Base-by-base conservation (phyloP, 768 basidiomycete species). In the Russula vinacea region DNA sequence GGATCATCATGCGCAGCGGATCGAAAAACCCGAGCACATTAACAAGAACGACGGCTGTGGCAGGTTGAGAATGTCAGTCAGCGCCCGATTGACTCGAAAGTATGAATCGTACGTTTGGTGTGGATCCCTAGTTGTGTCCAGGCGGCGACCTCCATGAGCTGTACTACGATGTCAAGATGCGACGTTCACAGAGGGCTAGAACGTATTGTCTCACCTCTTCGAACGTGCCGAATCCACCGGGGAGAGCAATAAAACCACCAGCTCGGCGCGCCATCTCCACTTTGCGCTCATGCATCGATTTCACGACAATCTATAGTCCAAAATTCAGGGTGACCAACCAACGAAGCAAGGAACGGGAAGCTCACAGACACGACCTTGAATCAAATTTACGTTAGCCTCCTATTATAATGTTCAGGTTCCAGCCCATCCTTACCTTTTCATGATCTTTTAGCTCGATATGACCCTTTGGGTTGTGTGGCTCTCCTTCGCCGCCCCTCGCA, bases 41-140 rank as follows among this genome's bases (percentile, higher is more conserved):
- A n/a, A 97, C 72, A 29, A 97, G 76, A 49, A 97, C 76, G 47
- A 97, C 88, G 16, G 95, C 87, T 94, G 71, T 17, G 52, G 67
- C 11, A 67, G 14, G 13, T 11, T 19, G 32, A 3, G n/a, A 53
- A 3, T 19, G 4, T 8, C n/a, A 13, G 51, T 58, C 40, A 58
- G 54, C 39, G 2, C 55, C 14, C 19, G 44, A 33, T 4, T 62
- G 50, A n/a, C 22, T 59, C 39, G 29, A 19, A n/a, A 33, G 67
- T 65, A 52, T 63, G 32, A n/a, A 11, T 68, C 84, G 67, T 72
- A 91, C 91, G 91, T 77, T 93, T 93, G 60, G 83, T 80, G 72
- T 94, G 91, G 49, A 95, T 88, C 22, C 89, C 89, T 6, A 97
- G 74, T 71, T 98, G 96, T 22, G 90, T 91, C 96, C 96, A 99